Percentiles rank a stretch among this genome's conserved stretches.
Conservation (phyloP, 2,329 filamentous ascomycete genomes). For the Neofusicoccum cordaticola region DNA sequence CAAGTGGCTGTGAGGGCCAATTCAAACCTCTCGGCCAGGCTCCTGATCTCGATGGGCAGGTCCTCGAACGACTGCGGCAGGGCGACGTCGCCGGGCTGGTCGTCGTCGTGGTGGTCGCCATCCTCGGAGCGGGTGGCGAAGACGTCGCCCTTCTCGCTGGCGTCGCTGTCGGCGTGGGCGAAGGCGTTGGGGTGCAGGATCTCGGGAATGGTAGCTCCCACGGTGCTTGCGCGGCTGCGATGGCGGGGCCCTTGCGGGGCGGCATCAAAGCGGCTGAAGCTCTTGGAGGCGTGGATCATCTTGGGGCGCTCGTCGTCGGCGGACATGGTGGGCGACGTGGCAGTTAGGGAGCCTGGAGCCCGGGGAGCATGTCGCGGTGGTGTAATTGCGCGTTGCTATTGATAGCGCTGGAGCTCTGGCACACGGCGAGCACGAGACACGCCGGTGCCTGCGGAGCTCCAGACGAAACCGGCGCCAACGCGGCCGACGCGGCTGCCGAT, state of each 20-base stretch:
- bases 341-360: constrained; percentile 1
- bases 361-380: constrained; percentile 11
- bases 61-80: constrained; percentile 74
- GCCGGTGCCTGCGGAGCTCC: constrained; percentile 18
- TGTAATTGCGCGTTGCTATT: constrained; percentile 11
- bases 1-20: not conserved
- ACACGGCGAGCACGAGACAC: constrained; percentile 20
- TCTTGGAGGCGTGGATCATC: constrained; percentile 43
- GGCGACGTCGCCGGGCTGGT: constrained; percentile 24
- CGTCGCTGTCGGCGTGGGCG: constrained; percentile 34
- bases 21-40: constrained; percentile 76
- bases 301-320: constrained; percentile 33
- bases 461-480: not conserved
- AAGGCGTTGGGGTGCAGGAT: constrained; percentile 44
- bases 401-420: constrained; percentile 20
- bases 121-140: constrained; percentile 41
- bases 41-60: constrained; percentile 89
- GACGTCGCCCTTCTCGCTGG: constrained; percentile 35
- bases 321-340: constrained; percentile 10
- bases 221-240: constrained; percentile 46
- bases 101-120: constrained; percentile 24
- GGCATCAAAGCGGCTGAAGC: constrained; percentile 50
- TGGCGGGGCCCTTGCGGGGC: constrained; percentile 31
- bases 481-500: not conserved
- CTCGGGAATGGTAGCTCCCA: constrained; percentile 41